Base-by-base conservation (phyloP, 169 alveolate genomes). In the Pseudocohnilembus persalinus region DNA sequence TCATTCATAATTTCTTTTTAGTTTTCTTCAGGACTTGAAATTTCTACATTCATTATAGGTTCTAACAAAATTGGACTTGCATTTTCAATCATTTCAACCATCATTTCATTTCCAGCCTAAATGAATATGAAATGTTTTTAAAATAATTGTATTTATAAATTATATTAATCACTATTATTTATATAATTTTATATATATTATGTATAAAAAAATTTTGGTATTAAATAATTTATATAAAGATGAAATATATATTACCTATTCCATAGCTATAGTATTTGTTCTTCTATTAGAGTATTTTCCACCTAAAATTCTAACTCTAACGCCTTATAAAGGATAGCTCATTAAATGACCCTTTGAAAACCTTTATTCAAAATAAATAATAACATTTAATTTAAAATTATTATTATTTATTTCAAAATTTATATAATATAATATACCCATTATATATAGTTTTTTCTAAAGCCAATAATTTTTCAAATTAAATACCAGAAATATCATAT, bases 1-100 rank as follows among this genome's bases (percentile, higher is more conserved):
- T 76, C 26, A 27, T 76, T 76, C 33, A 29, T 76, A 27, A 31
- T 29, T 11, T 29, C n/a, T 27, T 76, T 31, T 31, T 31, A 28
- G 15, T 27, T 63, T 28, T 29, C 49, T 30, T 64, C 35, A n/a
- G 93, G 94, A 30, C 89, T 91, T 27, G 92, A 89, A 0, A 92
- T 90, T 73, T 92, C 94, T 0, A 92, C 88, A 81, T 86, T 81
- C 96, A 92, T 92, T 0, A 92, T 76, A 1, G 96, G 96, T 73
- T 92, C 96, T 15, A 92, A 26, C 29, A 92, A 84, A 31, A 77
- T 63, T 28, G 93, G 92, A 63, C 90, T 79, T 0, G 88, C 89
- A 31, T 76, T 80, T 15, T 73, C 76, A 74, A 49, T 63, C 0
- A 86, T 29, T 27, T 86, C 87, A 29, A 29, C 0, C 83, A 86